Percentiles rank a stretch among this genome's conserved stretches.
Conservation (phyloP, 2,329 filamentous ascomycete genomes). For the Exophiala spinifera region DNA sequence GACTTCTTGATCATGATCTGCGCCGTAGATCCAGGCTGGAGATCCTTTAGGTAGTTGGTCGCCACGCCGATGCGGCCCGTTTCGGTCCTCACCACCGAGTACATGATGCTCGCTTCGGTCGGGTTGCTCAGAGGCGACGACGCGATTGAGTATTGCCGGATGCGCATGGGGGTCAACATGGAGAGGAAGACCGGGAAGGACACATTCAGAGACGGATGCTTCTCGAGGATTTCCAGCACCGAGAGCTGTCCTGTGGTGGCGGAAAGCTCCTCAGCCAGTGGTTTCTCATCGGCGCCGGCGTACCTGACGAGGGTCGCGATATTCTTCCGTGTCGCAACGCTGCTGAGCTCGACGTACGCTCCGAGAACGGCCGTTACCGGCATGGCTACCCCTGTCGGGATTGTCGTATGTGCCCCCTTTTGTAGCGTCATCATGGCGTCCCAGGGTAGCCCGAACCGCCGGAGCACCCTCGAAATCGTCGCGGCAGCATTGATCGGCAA, state of each 20-base stretch:
- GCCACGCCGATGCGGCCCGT: constrained; percentile 58
- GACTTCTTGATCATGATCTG: constrained; percentile 38
- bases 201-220: constrained; percentile 57
- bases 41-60: constrained; percentile 57
- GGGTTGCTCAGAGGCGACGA: constrained; percentile 65
- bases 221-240: constrained; percentile 66
- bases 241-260: constrained; percentile 10
- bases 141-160: constrained; percentile 77
- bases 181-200: constrained; percentile 65
- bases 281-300: constrained; percentile 16
- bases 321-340: constrained; percentile 65
- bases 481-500: constrained; percentile 66
- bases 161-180: constrained; percentile 72
- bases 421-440: constrained; percentile 64
- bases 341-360: constrained; percentile 69
- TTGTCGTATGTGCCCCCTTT: constrained; percentile 49
- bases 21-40: constrained; percentile 33
- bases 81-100: constrained; percentile 56
- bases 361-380: constrained; percentile 63
- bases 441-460: constrained; percentile 63
- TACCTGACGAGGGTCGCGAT: constrained; percentile 18
- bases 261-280: constrained; percentile 6
- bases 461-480: constrained; percentile 62
- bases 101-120: constrained; percentile 62
- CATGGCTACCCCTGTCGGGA: constrained; percentile 57